Conservation (phyloP, 2,329 filamentous ascomycete species). For the Aspergillus persii region DNA sequence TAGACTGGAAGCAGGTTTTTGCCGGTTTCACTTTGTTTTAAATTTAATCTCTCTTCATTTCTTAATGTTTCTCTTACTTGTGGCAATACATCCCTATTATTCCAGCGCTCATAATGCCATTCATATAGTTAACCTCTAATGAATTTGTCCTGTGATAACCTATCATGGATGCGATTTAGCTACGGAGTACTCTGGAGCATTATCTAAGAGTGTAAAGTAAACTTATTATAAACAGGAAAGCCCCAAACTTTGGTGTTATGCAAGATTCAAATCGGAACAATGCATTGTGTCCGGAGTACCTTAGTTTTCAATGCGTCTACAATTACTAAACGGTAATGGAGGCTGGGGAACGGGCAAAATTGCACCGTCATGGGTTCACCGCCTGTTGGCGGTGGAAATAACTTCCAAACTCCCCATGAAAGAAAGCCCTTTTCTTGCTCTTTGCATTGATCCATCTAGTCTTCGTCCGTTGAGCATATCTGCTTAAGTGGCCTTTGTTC, state of each 20-base stretch:
- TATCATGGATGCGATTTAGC: too few species aligned
- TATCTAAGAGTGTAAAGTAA: too few species aligned
- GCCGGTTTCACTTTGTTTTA: constrained; percentile 9
- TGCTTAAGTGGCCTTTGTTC: background rate
- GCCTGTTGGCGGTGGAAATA: background rate
- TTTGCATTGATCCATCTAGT: background rate
- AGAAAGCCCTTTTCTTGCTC: background rate
- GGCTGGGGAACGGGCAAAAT: background rate
- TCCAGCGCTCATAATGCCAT: background rate
- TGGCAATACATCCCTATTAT: background rate
- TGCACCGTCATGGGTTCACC: background rate
- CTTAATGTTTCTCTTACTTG: background rate
- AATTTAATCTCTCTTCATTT: too few species aligned
- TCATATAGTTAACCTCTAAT: background rate
- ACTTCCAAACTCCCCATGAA: background rate
- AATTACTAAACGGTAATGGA: too few species aligned
- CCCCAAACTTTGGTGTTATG: background rate
- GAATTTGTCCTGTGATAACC: background rate
- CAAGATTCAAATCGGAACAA: background rate
- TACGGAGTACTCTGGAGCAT: too few species aligned
- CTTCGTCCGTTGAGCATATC: background rate
- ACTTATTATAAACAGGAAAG: too few species aligned
- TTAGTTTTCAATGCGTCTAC: too few species aligned
- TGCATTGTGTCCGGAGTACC: too few species aligned
- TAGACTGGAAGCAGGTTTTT: constrained; percentile 10